Percentiles rank a stretch among this genome's conserved stretches.
These are phyloP conservation scores for Apiospora arundinis DNA, from an alignment of 2,329 filamentous ascomycete species.

Conservation along the genomic window DNA sequence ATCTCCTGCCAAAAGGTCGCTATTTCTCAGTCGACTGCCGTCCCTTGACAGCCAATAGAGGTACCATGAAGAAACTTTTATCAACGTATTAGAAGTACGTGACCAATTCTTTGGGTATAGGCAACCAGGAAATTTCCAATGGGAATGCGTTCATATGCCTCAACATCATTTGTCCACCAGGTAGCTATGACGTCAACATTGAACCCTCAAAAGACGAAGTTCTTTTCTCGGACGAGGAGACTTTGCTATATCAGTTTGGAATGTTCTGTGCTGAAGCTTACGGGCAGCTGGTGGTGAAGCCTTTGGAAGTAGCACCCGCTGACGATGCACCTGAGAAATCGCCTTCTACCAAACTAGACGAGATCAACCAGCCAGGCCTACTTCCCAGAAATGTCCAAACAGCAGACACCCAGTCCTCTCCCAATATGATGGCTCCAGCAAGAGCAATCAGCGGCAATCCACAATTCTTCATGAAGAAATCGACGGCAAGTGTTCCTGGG, in stretches of 20 bases:
- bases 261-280: slow-evolving; percentile 51
- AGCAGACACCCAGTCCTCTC: background rate
- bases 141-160: slow-evolving; percentile 68
- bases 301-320: background rate
- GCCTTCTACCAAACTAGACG: background rate
- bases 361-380: no score
- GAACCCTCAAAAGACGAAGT: slow-evolving; percentile 76
- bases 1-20: slow-evolving; percentile 54
- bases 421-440: background rate
- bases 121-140: slow-evolving; percentile 36
- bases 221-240: slow-evolving; percentile 64
- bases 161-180: slow-evolving; percentile 65
- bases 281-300: slow-evolving; percentile 9
- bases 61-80: slow-evolving; percentile 65
- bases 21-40: slow-evolving; percentile 74
- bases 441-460: background rate
- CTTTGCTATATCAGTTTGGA: slow-evolving; percentile 53
- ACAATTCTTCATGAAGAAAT: background rate
- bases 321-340: background rate
- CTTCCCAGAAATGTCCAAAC: background rate
- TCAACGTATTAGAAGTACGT: slow-evolving; percentile 60
- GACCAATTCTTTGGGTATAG: slow-evolving; percentile 34
- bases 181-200: slow-evolving; percentile 74
- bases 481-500: background rate
- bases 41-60: slow-evolving; percentile 62